Conservation (phyloP, 306 rosid genomes). For the Oemleria cerasiformis region DNA sequence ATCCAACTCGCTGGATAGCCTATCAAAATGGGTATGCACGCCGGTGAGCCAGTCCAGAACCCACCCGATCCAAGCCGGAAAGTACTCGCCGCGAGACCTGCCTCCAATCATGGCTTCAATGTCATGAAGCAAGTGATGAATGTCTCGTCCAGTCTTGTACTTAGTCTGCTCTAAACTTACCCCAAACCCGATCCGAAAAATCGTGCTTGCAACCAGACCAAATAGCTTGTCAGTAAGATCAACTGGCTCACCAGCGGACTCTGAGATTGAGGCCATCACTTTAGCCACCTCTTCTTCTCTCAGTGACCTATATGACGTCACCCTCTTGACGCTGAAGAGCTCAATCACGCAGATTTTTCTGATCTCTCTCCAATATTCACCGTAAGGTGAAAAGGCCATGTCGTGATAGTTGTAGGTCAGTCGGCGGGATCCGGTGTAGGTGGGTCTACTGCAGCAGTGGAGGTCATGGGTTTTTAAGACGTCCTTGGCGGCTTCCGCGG, state of each 20-base stretch:
- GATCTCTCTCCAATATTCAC: slow-evolving; percentile 45
- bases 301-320: slow-evolving; percentile 13
- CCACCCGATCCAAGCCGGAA: slow-evolving; percentile 41
- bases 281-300: slow-evolving; percentile 16
- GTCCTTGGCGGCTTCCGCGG: slow-evolving; percentile 18
- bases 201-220: slow-evolving; percentile 19
- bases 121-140: slow-evolving; percentile 41
- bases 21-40: slow-evolving; percentile 13
- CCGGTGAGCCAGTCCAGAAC: slow-evolving; percentile 43
- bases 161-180: slow-evolving; percentile 17
- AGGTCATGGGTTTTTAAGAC: slow-evolving; percentile 29
- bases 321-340: slow-evolving; percentile 31
- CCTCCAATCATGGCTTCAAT: slow-evolving; percentile 24
- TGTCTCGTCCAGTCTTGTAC: not conserved
- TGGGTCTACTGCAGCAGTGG: slow-evolving; percentile 20
- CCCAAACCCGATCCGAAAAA: slow-evolving; percentile 48
- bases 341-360: slow-evolving; percentile 33
- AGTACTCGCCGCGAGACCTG: slow-evolving; percentile 32
- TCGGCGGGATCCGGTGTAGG: slow-evolving; percentile 4
- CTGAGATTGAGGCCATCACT: slow-evolving; percentile 15
- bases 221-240: slow-evolving; percentile 29
- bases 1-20: slow-evolving; percentile 31
- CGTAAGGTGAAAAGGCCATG: slow-evolving; percentile 36
- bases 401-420: slow-evolving; percentile 41
- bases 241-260: not conserved